These are phyloP conservation scores for Citropsis articulata DNA, from an alignment of 345 rosid genomes.

Conservation along the genomic window DNA sequence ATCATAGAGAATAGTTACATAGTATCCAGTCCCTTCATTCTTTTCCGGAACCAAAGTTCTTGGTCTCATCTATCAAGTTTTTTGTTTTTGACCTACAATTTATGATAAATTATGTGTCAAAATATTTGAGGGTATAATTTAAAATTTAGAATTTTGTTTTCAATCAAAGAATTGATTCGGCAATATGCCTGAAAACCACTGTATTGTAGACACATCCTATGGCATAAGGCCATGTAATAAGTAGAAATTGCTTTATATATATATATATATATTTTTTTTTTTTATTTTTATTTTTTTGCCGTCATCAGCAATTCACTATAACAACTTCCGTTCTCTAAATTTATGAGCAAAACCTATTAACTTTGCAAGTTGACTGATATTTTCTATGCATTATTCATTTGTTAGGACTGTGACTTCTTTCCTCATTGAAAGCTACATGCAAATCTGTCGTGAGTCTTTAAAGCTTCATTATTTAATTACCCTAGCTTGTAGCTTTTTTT, in stretches of 20 bases:
- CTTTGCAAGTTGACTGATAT: slow-evolving; percentile 9
- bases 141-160: too few species aligned
- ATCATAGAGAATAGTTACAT: background rate
- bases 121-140: too few species aligned
- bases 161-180: too few species aligned
- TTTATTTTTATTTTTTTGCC: too few species aligned
- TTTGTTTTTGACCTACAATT: too few species aligned
- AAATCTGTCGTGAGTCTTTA: slow-evolving; percentile 17
- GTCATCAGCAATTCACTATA: background rate
- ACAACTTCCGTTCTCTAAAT: slow-evolving; percentile 13
- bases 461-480: slow-evolving; percentile 10
- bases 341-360: slow-evolving; percentile 20
- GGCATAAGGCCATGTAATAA: background rate
- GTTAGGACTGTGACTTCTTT: background rate
- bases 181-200: too few species aligned
- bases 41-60: too few species aligned
- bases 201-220: too few species aligned
- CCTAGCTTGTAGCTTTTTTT: background rate
- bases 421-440: slow-evolving; percentile 29
- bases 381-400: background rate
- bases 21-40: too few species aligned
- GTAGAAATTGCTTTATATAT: background rate
- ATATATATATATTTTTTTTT: background rate
- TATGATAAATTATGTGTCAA: too few species aligned
- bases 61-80: too few species aligned